phyloP scores from a whole-genome alignment of 345 rosid species.

The Psidium guajava region DNA sequence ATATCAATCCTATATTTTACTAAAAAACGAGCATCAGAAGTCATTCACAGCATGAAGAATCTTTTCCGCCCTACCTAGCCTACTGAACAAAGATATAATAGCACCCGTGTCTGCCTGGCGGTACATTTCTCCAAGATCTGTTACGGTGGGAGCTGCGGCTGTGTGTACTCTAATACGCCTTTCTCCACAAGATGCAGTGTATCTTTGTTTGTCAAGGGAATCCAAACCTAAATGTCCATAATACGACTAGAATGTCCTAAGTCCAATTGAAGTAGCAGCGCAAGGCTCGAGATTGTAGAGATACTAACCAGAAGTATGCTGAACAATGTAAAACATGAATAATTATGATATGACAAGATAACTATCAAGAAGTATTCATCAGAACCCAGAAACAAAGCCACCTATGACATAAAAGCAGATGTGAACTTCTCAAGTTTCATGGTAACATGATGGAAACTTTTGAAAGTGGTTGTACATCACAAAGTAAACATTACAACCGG shows the following conservation, averaged over 20 bases:
- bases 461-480: background rate
- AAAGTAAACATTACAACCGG: background rate
- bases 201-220: constrained; percentile 59
- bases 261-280: background rate
- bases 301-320: background rate
- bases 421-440: background rate
- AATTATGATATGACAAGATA: background rate
- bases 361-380: background rate
- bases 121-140: constrained; percentile 96
- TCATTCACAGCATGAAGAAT: background rate
- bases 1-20: background rate
- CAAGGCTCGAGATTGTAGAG: background rate
- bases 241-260: background rate
- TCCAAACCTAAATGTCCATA: background rate
- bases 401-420: background rate
- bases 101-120: constrained; percentile 90
- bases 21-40: background rate
- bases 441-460: background rate
- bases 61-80: constrained; percentile 48
- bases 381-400: background rate
- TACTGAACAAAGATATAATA: constrained; percentile 65
- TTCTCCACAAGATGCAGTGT: constrained; percentile 99
- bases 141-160: constrained; percentile 77
- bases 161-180: constrained; percentile 98
- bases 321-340: background rate